Evolutionary conservation across 129 eudicot species (phyloP).

Genomic region (Scalesia atractyloides): DNA sequence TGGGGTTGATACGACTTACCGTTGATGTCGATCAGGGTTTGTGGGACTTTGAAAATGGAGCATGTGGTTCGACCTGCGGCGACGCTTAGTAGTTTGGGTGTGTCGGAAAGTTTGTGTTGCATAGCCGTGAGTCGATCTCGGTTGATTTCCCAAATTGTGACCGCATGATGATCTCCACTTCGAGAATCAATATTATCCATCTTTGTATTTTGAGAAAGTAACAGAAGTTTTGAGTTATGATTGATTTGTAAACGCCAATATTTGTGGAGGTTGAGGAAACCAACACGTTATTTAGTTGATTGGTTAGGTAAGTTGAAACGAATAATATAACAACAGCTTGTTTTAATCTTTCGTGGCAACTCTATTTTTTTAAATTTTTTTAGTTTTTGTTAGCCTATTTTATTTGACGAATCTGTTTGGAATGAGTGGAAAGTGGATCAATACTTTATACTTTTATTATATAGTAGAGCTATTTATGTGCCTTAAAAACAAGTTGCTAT

Average conservation of each 20-base stretch:
- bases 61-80: constrained; percentile 70
- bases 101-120: constrained; percentile 52
- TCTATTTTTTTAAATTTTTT: background rate
- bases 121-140: constrained; percentile 46
- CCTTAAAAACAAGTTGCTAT: no score
- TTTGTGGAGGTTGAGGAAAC: background rate
- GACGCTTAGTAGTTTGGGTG: constrained; percentile 55
- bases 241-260: background rate
- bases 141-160: constrained; percentile 55
- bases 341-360: background rate
- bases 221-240: background rate
- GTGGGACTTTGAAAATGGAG: constrained; percentile 75
- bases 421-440: no score
- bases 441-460: no score
- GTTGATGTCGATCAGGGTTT: constrained; percentile 57
- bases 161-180: constrained; percentile 27
- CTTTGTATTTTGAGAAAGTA: background rate
- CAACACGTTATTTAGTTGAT: background rate
- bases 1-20: constrained; percentile 63
- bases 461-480: no score
- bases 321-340: background rate
- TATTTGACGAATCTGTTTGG: background rate
- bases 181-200: constrained; percentile 24
- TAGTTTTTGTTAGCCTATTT: background rate
- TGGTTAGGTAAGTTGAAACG: background rate